Evolutionary conservation across 2,329 filamentous ascomycete genomes (phyloP).

Genomic region (Delphinella strobiligena): DNA sequence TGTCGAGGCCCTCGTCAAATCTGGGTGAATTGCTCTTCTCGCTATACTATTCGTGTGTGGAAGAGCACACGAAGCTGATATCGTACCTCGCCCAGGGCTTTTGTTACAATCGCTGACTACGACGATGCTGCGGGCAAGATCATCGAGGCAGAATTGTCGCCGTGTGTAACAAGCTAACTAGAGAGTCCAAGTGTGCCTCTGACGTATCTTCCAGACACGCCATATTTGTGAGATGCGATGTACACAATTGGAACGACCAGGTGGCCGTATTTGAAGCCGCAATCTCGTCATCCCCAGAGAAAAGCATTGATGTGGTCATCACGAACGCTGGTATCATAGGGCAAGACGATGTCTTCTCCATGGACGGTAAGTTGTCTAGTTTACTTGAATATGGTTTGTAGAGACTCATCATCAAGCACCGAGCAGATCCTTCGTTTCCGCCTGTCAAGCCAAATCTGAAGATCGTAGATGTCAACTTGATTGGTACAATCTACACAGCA

Average conservation of each 20-base stretch:
- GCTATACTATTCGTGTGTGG: not conserved
- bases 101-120: constrained; percentile 24
- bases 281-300: constrained; percentile 10
- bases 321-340: constrained; percentile 18
- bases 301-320: constrained; percentile 17
- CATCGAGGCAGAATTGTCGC: constrained; percentile 19
- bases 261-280: constrained; percentile 19
- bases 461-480: constrained; percentile 12
- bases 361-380: not conserved
- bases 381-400: not conserved
- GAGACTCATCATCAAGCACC: constrained; percentile 7
- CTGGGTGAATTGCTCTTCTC: not conserved
- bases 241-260: constrained; percentile 19
- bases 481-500: constrained; percentile 11
- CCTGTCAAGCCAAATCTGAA: constrained; percentile 14
- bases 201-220: constrained; percentile 14
- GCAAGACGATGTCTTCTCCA: constrained; percentile 1
- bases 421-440: too few species aligned
- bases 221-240: constrained; percentile 20
- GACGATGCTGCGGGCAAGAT: constrained; percentile 15
- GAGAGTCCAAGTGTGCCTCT: too few species aligned
- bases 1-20: not conserved
- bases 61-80: too few species aligned
- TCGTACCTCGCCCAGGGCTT: constrained; percentile 21
- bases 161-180: constrained; percentile 14